Conservation (phyloP, 2,329 filamentous ascomycete genomes). For the Epichloe sylvatica region DNA sequence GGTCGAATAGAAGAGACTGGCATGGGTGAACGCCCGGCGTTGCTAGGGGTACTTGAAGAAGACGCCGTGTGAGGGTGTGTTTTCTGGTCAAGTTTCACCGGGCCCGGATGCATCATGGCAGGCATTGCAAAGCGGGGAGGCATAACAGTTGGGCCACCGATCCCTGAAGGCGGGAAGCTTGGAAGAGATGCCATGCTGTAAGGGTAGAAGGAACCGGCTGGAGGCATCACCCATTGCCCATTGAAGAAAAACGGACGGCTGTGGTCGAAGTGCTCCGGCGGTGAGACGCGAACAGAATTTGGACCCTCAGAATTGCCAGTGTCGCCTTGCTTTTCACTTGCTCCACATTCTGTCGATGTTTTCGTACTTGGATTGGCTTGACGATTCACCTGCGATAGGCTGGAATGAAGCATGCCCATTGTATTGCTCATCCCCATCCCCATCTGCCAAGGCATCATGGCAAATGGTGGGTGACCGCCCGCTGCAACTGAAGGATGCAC, state of each 20-base stretch:
- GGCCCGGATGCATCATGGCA: conserved; percentile 13
- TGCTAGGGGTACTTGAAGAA: conserved; percentile 8
- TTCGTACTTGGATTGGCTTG: conserved; percentile 9
- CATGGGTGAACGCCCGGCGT: conserved; percentile 17
- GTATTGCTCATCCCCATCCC: conserved; percentile 21
- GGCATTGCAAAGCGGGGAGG: conserved; percentile 3
- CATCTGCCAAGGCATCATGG: conserved; percentile 28
- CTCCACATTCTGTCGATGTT: conserved; percentile 10
- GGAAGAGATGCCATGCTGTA: conserved; percentile 16
- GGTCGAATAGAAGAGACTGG: conserved; percentile 45
- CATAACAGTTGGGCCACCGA: conserved; percentile 10
- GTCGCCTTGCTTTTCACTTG: conserved; percentile 19
- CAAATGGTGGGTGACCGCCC: conserved; percentile 18
- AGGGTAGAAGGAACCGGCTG: conserved; percentile 12
- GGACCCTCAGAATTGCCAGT: conserved; percentile 18
- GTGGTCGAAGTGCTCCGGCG: conserved; percentile 32
- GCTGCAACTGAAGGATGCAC: conserved; percentile 18
- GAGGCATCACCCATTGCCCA: conserved; percentile 29
- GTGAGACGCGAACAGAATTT: conserved; percentile 21
- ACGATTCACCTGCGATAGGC: conserved; percentile 12
- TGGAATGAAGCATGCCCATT: conserved; percentile 14
- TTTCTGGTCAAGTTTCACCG: conserved; percentile 8
- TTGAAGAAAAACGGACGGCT: conserved; percentile 31
- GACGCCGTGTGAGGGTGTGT: conserved; percentile 8
- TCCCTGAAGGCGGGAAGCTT: conserved; percentile 14